phyloP scores from a whole-genome alignment of 192 early-diverging fungal species.

The Coemansia sp. region DNA sequence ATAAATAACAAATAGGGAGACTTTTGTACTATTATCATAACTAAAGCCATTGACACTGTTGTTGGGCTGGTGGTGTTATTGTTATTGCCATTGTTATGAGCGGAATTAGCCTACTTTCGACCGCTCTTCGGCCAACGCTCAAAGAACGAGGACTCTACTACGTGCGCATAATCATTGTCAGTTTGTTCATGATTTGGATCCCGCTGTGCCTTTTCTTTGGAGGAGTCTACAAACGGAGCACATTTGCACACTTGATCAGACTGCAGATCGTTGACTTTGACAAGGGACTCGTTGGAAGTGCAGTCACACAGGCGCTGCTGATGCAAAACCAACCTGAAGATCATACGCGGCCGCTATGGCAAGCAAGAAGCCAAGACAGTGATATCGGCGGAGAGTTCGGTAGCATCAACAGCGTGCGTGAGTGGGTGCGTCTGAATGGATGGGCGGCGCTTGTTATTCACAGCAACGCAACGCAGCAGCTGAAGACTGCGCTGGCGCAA shows the following conservation, averaged over 20 bases:
- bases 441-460: slow-evolving; percentile 41
- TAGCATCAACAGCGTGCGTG: background rate
- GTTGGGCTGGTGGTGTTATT: background rate
- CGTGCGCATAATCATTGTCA: slow-evolving; percentile 13
- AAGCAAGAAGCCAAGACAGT: background rate
- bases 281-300: slow-evolving; percentile 12
- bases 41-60: background rate
- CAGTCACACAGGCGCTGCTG: slow-evolving; percentile 11
- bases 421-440: slow-evolving; percentile 24
- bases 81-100: background rate
- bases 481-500: slow-evolving; percentile 8
- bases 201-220: slow-evolving; percentile 24
- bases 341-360: slow-evolving; percentile 6
- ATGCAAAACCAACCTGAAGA: background rate
- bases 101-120: slow-evolving; percentile 13
- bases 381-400: background rate
- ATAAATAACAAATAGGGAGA: background rate
- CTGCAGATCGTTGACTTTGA: slow-evolving; percentile 25
- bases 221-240: slow-evolving; percentile 13
- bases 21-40: background rate
- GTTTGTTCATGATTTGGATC: slow-evolving; percentile 18
- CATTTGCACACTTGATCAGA: slow-evolving; percentile 1
- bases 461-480: slow-evolving; percentile 6
- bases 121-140: slow-evolving; percentile 4
- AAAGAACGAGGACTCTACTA: slow-evolving; percentile 16